phyloP scores from a whole-genome alignment of 257 asterid genomes.

The Solanum chaucha region DNA sequence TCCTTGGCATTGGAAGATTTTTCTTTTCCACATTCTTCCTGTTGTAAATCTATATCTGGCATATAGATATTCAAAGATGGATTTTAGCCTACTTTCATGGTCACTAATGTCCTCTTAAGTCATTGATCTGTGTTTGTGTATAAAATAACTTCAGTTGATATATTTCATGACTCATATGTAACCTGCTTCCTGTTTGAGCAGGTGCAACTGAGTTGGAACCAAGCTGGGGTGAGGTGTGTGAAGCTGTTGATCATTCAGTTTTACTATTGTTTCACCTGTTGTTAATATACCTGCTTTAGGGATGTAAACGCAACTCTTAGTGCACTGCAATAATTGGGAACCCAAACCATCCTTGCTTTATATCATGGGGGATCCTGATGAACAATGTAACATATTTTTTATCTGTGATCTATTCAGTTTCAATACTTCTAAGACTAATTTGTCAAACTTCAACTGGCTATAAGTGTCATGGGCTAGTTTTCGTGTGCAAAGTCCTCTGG shows the following conservation, averaged over 20 bases:
- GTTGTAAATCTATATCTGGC: not conserved
- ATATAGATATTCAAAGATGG: not conserved
- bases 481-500: not conserved
- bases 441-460: not conserved
- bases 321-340: not conserved
- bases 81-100: not conserved
- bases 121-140: not conserved
- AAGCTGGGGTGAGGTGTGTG: slow-evolving; percentile 72
- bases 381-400: not conserved
- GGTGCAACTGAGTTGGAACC: slow-evolving; percentile 92
- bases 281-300: not conserved
- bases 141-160: not conserved
- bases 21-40: not conserved
- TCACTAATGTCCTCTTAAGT: not conserved
- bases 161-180: not conserved
- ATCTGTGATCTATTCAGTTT: not conserved
- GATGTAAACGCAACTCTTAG: not conserved
- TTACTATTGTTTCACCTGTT: not conserved
- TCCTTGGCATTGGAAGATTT: not conserved
- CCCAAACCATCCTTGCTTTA: not conserved
- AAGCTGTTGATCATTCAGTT: not conserved
- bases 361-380: not conserved
- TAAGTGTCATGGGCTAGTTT: not conserved
- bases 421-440: not conserved
- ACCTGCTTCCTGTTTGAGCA: slow-evolving; percentile 18